Evolutionary conservation across 257 asterid genomes (phyloP).

Genomic region (Scutellaria barbata): DNA sequence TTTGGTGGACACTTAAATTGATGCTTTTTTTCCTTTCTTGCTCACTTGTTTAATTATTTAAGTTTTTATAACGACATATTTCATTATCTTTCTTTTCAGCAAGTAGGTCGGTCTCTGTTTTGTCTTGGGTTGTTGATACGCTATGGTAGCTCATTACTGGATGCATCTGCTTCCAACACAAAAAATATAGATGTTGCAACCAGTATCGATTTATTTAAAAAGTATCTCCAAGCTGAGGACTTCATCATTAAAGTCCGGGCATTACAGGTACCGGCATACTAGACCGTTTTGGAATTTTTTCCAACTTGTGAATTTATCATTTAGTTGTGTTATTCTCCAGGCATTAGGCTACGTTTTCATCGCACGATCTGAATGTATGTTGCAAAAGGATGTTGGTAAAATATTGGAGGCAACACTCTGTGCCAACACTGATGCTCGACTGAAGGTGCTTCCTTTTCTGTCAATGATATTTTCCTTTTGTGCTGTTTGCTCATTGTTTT

Average conservation of each 20-base stretch:
- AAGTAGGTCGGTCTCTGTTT: slow-evolving; percentile 95
- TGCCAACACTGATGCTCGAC: slow-evolving; percentile 60
- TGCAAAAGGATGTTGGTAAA: slow-evolving; percentile 78
- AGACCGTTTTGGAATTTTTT: slow-evolving; percentile 1
- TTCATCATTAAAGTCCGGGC: slow-evolving; percentile 83
- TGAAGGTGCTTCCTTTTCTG: slow-evolving; percentile 64
- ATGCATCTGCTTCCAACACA: slow-evolving; percentile 57
- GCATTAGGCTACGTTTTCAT: slow-evolving; percentile 91
- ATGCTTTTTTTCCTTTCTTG: slow-evolving; percentile 5
- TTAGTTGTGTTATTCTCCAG: slow-evolving; percentile 52
- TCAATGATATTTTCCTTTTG: slow-evolving; percentile 32
- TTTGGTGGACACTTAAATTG: slow-evolving; percentile 16
- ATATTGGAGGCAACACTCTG: slow-evolving; percentile 80
- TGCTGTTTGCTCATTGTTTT: slow-evolving; percentile 37
- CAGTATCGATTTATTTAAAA: slow-evolving; percentile 77
- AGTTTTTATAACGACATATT: slow-evolving; percentile 2
- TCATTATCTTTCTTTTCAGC: slow-evolving; percentile 55
- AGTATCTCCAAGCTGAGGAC: slow-evolving; percentile 90
- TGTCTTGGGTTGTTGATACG: slow-evolving; percentile 98
- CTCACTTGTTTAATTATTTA: slow-evolving; percentile 19
- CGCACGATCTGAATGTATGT: slow-evolving; percentile 90
- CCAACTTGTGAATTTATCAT: slow-evolving; percentile 23
- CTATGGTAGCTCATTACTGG: slow-evolving; percentile 72
- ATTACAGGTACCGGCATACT: slow-evolving; percentile 67
- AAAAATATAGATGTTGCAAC: slow-evolving; percentile 62